Evolutionary conservation across 2,329 filamentous ascomycete genomes (phyloP).

Genomic region (Penicillium verrucosum): DNA sequence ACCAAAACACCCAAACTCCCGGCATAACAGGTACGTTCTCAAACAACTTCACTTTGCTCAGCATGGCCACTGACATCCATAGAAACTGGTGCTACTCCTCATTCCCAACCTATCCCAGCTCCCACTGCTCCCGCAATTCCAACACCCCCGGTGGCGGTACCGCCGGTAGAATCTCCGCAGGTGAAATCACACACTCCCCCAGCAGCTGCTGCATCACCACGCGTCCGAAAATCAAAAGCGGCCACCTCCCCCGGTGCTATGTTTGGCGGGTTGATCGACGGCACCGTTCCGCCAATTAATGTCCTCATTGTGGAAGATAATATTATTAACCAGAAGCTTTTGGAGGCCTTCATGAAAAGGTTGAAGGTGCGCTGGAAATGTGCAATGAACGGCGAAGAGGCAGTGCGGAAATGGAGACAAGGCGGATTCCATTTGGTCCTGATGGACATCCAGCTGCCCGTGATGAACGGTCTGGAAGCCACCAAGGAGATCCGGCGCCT

Average conservation of each 20-base stretch:
- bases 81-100: slow-evolving; percentile 29
- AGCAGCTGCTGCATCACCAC: slow-evolving; percentile 49
- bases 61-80: slow-evolving; percentile 9
- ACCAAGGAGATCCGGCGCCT: slow-evolving; percentile 90
- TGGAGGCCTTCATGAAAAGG: slow-evolving; percentile 93
- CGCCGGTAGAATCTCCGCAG: slow-evolving; percentile 38
- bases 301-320: slow-evolving; percentile 98
- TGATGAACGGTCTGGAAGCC: slow-evolving; percentile 93
- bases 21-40: slow-evolving; percentile 39
- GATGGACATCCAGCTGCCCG: slow-evolving; percentile 97
- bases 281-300: slow-evolving; percentile 88
- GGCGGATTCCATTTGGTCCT: slow-evolving; percentile 94
- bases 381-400: slow-evolving; percentile 92
- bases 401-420: slow-evolving; percentile 85
- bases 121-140: slow-evolving; percentile 30
- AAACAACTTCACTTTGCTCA: slow-evolving; percentile 3
- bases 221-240: slow-evolving; percentile 39
- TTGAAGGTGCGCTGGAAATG: slow-evolving; percentile 95
- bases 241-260: slow-evolving; percentile 31
- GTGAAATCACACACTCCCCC: slow-evolving; percentile 36
- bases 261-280: slow-evolving; percentile 68
- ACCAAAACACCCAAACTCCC: slow-evolving; percentile 51
- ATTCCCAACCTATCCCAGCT: slow-evolving; percentile 24
- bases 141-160: slow-evolving; percentile 31
- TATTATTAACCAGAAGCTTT: slow-evolving; percentile 88